These are phyloP conservation scores for Candida boidinii DNA, from an alignment of 805 yeast genomes.

Conservation along the genomic window DNA sequence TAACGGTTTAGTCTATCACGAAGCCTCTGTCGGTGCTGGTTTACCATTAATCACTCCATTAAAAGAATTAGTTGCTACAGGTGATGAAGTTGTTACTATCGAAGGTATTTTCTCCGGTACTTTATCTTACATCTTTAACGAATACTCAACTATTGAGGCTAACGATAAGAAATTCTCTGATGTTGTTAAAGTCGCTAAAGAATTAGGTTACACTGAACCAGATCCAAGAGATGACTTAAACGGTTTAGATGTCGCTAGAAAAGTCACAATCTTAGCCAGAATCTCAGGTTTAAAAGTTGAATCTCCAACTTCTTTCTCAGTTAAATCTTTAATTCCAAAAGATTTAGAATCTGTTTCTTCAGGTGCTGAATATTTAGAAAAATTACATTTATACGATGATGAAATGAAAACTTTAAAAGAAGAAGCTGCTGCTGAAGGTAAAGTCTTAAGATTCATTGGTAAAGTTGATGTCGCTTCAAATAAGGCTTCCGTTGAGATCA, in stretches of 20 bases:
- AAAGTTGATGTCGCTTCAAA: constrained; percentile 69
- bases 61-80: constrained; percentile 83
- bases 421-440: constrained; percentile 72
- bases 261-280: constrained; percentile 93
- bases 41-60: constrained; percentile 86
- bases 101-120: constrained; percentile 98
- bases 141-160: constrained; percentile 65
- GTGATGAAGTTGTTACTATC: constrained; percentile 83
- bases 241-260: constrained; percentile 97
- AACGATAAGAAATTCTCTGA: constrained; percentile 74
- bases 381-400: constrained; percentile 74
- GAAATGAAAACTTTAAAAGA: constrained; percentile 71
- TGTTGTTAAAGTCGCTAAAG: constrained; percentile 80
- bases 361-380: constrained; percentile 70
- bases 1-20: constrained; percentile 86
- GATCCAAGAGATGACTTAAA: constrained; percentile 99
- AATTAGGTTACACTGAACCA: constrained; percentile 95
- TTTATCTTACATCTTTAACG: constrained; percentile 89
- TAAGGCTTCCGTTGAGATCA: constrained; percentile 77
- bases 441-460: constrained; percentile 92
- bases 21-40: constrained; percentile 98
- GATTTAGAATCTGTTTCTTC: constrained; percentile 66
- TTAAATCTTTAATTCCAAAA: constrained; percentile 86
- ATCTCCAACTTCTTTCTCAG: constrained; percentile 89
- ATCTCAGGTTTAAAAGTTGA: constrained; percentile 78